Evolutionary conservation across 768 basidiomycete genomes (phyloP), one percentile per base, ranked within the genome.

Genomic region (Russula abietina): DNA sequence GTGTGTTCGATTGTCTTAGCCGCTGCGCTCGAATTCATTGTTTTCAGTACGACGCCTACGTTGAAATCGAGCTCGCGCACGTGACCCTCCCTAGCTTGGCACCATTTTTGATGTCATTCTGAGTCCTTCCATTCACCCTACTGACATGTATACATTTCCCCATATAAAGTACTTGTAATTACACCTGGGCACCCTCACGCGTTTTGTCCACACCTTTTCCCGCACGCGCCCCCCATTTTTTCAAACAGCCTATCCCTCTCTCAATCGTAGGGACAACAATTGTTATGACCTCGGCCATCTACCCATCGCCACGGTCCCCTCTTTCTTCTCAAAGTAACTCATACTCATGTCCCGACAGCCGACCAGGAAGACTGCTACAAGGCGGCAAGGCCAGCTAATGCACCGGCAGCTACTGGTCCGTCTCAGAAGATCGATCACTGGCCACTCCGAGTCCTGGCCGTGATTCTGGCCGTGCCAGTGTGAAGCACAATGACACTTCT

Each of bases 261-360:
- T 88, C 86, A 3, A 69, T 85, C 4, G 67, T 83, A 12, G 90
- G 91, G 1, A 84, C 83, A 1, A 49, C 75, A 4, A 81, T 91
- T 60, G 92, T 91, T 66, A 71, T 90, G 41, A 66, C 75, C 2
- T 80, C 83, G 12, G 88, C 88, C 0, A 65, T 85, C 30, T 89
- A 82, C 70, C 81, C 87, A 33, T 87, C 82, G 10, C 86, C 89
- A 72, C 65, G 81, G 72, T 51, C 55, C 45, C 8, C 45, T 53
- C 19, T 46, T 33, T 52, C 50, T n/a, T 33, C 33, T 66, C 36
- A 38, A n/a, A 10, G 39, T 19, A 14, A 43, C 26, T 30, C 26
- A 22, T 30, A 24, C 49, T 52, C 38, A 53, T 62, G 1, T 17
- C n/a, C 19, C 7, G 14, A 32, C 24, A 64, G 62, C 5, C 59